Percentiles rank a stretch among this genome's conserved stretches.
phyloP scores from a whole-genome alignment of 2,329 filamentous ascomycete genomes.

The Leptodontidium sp. region DNA sequence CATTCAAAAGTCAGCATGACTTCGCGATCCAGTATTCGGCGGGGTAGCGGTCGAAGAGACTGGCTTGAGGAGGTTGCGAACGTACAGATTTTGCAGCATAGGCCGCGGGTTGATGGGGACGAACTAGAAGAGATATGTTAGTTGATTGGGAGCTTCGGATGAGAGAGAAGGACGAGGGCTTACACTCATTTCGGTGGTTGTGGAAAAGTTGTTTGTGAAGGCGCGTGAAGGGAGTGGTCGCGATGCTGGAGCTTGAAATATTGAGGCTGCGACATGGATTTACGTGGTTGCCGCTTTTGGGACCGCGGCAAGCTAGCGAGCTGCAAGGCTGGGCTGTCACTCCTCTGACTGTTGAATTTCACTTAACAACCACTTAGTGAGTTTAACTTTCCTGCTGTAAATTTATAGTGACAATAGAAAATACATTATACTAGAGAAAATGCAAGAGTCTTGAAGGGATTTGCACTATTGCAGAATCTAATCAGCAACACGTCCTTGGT shows the following conservation, averaged over 20 bases:
- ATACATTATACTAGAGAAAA: too few species aligned
- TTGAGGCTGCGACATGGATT: slow-evolving; percentile 35
- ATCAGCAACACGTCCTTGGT: not conserved
- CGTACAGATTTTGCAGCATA: slow-evolving; percentile 90
- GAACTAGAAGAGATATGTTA: slow-evolving; percentile 62
- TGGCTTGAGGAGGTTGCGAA: slow-evolving; percentile 39
- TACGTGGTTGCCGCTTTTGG: slow-evolving; percentile 34
- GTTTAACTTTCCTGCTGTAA: too few species aligned
- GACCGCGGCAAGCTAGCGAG: slow-evolving; percentile 25
- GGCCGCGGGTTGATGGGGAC: slow-evolving; percentile 96
- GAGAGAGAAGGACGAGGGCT: slow-evolving; percentile 16
- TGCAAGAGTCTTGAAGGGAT: too few species aligned
- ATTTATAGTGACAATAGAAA: too few species aligned
- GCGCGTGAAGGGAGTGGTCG: slow-evolving; percentile 32
- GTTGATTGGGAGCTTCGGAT: slow-evolving; percentile 12
- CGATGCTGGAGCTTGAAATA: slow-evolving; percentile 30
- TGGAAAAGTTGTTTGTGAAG: slow-evolving; percentile 10
- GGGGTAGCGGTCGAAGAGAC: slow-evolving; percentile 17
- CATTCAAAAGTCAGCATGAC: not conserved
- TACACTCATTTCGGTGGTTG: slow-evolving; percentile 40
- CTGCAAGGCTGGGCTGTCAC: slow-evolving; percentile 28
- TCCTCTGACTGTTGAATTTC: not conserved
- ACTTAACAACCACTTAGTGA: not conserved
- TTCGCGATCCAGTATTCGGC: slow-evolving; percentile 7
- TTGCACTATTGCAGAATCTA: not conserved